A percentile compares a stretch with the other conserved stretches of the same genome.
phyloP scores from a whole-genome alignment of 2,329 filamentous ascomycete species.

The Talaromyces islandicus region DNA sequence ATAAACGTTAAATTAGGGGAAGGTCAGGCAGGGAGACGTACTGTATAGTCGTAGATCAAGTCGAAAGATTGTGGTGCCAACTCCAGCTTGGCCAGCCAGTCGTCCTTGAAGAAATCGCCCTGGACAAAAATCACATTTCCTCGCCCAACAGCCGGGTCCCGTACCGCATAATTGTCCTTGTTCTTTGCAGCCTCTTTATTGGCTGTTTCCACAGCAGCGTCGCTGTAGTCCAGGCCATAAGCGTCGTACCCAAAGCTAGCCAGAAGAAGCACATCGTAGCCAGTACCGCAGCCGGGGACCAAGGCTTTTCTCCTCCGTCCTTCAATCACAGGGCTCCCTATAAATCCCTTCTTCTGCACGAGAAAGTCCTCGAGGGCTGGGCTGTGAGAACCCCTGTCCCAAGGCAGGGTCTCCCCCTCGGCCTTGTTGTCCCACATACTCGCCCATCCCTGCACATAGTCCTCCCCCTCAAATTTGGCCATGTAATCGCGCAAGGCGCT shows the following conservation, averaged over 20 bases:
- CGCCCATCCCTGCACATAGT: constrained; percentile 47
- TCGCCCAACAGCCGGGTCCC: constrained; percentile 28
- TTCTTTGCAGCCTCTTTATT: constrained; percentile 26
- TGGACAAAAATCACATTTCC: constrained; percentile 37
- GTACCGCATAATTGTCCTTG: constrained; percentile 29
- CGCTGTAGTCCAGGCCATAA: constrained; percentile 65
- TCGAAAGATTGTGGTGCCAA: constrained; percentile 33
- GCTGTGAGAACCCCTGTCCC: constrained; percentile 55
- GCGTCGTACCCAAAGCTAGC: constrained; percentile 70
- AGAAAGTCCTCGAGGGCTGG: constrained; percentile 54
- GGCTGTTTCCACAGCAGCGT: constrained; percentile 39
- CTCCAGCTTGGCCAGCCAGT: constrained; percentile 32
- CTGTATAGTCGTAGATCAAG: constrained; percentile 59
- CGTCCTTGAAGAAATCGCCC: constrained; percentile 41
- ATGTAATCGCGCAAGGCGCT: constrained; percentile 35
- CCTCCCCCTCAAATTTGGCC: constrained; percentile 30
- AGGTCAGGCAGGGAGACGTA: constrained; percentile 26
- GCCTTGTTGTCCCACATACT: constrained; percentile 49
- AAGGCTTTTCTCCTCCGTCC: constrained; percentile 51
- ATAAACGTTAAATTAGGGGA: not conserved
- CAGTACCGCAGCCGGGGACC: constrained; percentile 62
- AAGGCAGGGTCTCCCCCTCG: constrained; percentile 47
- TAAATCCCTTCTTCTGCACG: constrained; percentile 26
- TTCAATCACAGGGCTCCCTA: constrained; percentile 26
- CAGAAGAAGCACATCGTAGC: constrained; percentile 74